Percentiles rank a stretch among this genome's conserved stretches.
These are phyloP conservation scores for Lycium barbarum DNA, from an alignment of 257 asterid species.

Conservation along the genomic window DNA sequence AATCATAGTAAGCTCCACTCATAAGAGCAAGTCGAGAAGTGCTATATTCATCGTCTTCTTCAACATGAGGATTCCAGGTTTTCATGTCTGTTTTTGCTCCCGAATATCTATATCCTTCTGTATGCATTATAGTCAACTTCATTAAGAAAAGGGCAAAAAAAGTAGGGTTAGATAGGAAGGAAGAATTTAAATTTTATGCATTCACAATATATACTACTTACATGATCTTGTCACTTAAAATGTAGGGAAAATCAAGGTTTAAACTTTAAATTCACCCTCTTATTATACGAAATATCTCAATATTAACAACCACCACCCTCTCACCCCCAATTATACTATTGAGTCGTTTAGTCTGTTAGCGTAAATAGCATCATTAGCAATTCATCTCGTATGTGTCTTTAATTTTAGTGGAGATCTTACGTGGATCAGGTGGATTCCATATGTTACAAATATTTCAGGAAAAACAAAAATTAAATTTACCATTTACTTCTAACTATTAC, in stretches of 20 bases:
- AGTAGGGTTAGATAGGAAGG: neutral
- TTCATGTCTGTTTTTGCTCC: slow-evolving; percentile 73
- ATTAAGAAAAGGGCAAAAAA: neutral
- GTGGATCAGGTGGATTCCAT: no score
- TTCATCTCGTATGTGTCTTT: no score
- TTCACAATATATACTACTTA: neutral
- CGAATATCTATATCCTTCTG: slow-evolving; percentile 60
- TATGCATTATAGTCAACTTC: slow-evolving; percentile 58
- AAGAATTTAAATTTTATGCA: neutral
- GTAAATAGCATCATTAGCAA: no score
- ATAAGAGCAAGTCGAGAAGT: slow-evolving; percentile 59
- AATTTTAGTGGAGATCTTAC: no score
- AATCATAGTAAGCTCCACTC: slow-evolving; percentile 49
- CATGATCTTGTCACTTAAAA: neutral
- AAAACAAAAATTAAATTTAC: no score
- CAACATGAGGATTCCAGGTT: slow-evolving; percentile 64
- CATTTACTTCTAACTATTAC: no score
- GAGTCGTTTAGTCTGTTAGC: no score
- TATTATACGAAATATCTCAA: neutral
- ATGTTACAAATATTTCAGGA: no score
- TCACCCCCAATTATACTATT: no score
- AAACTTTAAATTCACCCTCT: neutral
- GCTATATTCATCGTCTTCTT: slow-evolving; percentile 67
- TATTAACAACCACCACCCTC: neutral
- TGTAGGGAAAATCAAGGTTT: neutral